These are phyloP conservation scores for Geotrichum candidum DNA, from an alignment of 1,139 yeast species.

Conservation along the genomic window DNA sequence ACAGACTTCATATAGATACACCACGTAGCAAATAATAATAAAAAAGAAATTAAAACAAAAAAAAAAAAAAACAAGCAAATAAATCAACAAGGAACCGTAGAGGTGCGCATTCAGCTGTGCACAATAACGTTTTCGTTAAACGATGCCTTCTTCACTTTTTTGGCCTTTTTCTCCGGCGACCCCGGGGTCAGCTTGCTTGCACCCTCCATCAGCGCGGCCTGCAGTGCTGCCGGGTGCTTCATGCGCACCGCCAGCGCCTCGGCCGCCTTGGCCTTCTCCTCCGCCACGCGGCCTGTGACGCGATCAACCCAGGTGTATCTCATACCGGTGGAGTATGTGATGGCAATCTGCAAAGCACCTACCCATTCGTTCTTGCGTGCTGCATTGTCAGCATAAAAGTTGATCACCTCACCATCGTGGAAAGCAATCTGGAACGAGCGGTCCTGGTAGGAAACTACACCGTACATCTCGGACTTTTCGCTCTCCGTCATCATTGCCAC, in stretches of 20 bases:
- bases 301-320: slow-evolving; percentile 33
- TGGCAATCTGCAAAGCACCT: slow-evolving; percentile 28
- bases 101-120: neutral
- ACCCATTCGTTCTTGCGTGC: slow-evolving; percentile 54
- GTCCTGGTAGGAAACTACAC: slow-evolving; percentile 32
- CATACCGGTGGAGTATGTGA: slow-evolving; percentile 30
- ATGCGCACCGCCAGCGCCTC: slow-evolving; percentile 10
- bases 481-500: slow-evolving; percentile 10
- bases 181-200: neutral
- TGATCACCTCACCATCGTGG: slow-evolving; percentile 59
- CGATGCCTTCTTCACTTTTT: slow-evolving; percentile 5
- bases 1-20: neutral
- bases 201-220: neutral
- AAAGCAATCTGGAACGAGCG: slow-evolving; percentile 51
- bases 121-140: slow-evolving; percentile 4
- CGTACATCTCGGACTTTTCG: slow-evolving; percentile 25
- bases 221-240: slow-evolving; percentile 7
- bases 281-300: slow-evolving; percentile 22
- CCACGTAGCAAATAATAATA: neutral
- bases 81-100: neutral
- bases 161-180: slow-evolving; percentile 1
- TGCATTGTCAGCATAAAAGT: slow-evolving; percentile 57
- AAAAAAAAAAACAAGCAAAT: neutral
- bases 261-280: slow-evolving; percentile 11
- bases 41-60: neutral